Conservation (phyloP, 2,329 filamentous ascomycete species). For the Sporothrix brunneoviolacea region DNA sequence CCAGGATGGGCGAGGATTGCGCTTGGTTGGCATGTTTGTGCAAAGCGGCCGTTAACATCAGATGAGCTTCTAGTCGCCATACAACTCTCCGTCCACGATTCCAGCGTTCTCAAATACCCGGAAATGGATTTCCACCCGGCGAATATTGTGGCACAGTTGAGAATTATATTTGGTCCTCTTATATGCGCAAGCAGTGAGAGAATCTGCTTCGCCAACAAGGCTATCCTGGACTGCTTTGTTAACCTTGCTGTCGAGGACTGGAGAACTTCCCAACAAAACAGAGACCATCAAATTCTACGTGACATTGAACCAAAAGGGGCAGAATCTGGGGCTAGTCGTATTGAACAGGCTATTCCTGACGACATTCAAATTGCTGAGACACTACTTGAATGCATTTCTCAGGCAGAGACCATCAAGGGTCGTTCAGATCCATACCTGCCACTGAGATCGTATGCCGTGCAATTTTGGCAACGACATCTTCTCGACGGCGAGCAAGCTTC, state of each 20-base stretch:
- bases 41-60: not conserved
- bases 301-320: too few species aligned
- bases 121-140: too few species aligned
- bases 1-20: not conserved
- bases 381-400: not conserved
- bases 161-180: too few species aligned
- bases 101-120: not conserved
- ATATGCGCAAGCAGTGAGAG: not conserved
- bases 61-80: not conserved
- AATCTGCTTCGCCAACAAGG: not conserved
- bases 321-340: too few species aligned
- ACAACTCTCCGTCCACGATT: not conserved
- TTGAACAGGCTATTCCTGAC: not conserved
- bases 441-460: not conserved
- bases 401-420: not conserved
- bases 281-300: too few species aligned
- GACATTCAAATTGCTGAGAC: not conserved
- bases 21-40: not conserved
- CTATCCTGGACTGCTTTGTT: not conserved
- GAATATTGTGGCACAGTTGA: too few species aligned
- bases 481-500: too few species aligned
- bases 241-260: too few species aligned
- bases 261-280: too few species aligned
- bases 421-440: not conserved
- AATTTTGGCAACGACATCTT: not conserved